Evolutionary conservation across 805 yeast genomes (phyloP), one percentile per base, ranked within the genome.

Genomic region (Ogataea polymorpha): DNA sequence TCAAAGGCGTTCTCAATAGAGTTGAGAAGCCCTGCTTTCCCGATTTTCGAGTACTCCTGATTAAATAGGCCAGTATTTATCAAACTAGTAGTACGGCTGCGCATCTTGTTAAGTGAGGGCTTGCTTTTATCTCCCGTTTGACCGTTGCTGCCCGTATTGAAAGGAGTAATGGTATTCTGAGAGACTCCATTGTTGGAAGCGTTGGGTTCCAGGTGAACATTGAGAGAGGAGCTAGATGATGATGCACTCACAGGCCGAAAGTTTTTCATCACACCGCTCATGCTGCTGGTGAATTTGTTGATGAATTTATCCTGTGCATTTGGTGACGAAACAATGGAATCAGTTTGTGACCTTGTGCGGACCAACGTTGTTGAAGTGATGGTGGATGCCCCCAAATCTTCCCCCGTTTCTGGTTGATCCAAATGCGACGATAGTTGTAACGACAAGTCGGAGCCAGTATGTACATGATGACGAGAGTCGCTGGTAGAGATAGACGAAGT

Each of bases 181-280:
- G 32, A 17, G 3, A 21, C 17, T 16, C 32, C 32, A 15, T 29
- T 15, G 8, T 4, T 16, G 2, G 21, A 29, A 17, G 23, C 24
- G 14, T 37, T 16, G 4, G 35, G 37, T 6, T 45, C 53, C 17
- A 47, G 18, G 28, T 48, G 53, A 3, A 41, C 39, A 31, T 47
- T 52, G 24, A 63, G 44, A 13, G 68, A 63, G 1, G 63, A 56
- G 12, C 58, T 48, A 2, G 66, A 62, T 2, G 64, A 53, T 1
- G 66, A 59, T 10, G 54, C 58, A 27, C 66, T 63, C 3, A 57
- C 37, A 4, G 67, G 64, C 13, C 65, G 47, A 17, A 65, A 56
- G 26, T 39, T 60, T 42, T 63, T 65, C 59, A 65, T 61, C 2
- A 62, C 67, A 0, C 65, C 66, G 4, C 62, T 65, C 48, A 64